phyloP scores from a whole-genome alignment of 176 grass and related monocot species.

The Coix lacrymajobi region DNA sequence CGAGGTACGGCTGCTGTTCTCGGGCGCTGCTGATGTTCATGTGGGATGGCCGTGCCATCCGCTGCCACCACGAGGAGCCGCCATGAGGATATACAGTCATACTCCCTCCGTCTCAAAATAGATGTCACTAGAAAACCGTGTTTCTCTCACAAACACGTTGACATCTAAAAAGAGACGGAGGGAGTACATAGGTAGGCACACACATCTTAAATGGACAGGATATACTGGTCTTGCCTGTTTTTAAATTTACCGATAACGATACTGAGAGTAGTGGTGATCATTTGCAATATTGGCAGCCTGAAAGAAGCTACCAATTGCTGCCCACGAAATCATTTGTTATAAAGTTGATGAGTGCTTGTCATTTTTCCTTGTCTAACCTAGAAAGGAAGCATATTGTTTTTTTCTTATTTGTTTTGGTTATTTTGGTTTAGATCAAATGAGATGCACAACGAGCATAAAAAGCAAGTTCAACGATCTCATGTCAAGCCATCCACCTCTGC shows the following conservation, averaged over 20 bases:
- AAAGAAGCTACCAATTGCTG: neutral
- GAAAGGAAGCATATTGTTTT: neutral
- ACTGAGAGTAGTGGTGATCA: neutral
- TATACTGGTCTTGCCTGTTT: neutral
- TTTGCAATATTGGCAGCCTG: neutral
- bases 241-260: neutral
- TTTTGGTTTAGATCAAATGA: slow-evolving; percentile 44
- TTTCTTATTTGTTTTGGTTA: neutral
- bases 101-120: no score
- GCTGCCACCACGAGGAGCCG: no score
- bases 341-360: neutral
- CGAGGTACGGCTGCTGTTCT: no score
- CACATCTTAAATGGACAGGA: neutral
- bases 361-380: neutral
- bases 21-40: no score
- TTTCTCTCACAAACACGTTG: no score
- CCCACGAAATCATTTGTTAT: neutral
- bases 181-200: no score
- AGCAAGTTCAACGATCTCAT: slow-evolving; percentile 34
- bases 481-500: slow-evolving; percentile 32
- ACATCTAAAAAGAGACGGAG: no score
- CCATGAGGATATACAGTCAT: no score
- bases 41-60: no score
- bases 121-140: no score
- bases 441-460: slow-evolving; percentile 31